These are phyloP conservation scores for Magnolia changhungtana DNA, from an alignment of 164 flowering plant species.

Conservation along the genomic window DNA sequence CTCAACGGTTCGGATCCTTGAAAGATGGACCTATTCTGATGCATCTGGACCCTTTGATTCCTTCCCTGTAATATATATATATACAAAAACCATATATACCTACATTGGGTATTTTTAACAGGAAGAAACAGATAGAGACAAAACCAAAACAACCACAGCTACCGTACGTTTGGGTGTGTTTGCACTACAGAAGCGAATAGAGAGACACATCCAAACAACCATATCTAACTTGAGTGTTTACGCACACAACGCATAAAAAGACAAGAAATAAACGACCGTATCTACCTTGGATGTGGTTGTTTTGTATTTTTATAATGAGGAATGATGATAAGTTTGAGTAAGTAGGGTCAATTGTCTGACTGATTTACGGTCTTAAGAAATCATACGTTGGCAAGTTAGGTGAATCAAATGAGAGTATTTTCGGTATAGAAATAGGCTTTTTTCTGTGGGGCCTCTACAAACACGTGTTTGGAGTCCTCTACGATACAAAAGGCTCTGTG, in stretches of 20 bases:
- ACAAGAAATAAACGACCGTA: conserved; percentile 5
- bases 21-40: not conserved
- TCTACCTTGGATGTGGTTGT: not conserved
- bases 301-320: not conserved
- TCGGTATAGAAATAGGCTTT: too few relatives aligned
- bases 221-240: conserved; percentile 1
- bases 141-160: conserved; percentile 3
- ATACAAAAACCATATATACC: not conserved
- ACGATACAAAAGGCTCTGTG: too few relatives aligned
- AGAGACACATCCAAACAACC: not conserved
- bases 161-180: not conserved
- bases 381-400: too few relatives aligned
- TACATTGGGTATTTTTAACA: not conserved
- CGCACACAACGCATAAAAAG: not conserved
- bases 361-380: too few relatives aligned
- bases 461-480: too few relatives aligned
- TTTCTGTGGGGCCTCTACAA: too few relatives aligned
- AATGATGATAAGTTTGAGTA: not conserved
- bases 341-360: not conserved
- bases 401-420: too few relatives aligned
- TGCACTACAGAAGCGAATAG: not conserved
- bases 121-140: not conserved
- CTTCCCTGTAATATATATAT: too few relatives aligned
- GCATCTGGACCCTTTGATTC: too few relatives aligned
- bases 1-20: not conserved